A percentile compares a stretch with the other conserved stretches of the same genome.
phyloP scores from a whole-genome alignment of 2,329 filamentous ascomycete genomes.

The Pseudopyricularia cyperi region DNA sequence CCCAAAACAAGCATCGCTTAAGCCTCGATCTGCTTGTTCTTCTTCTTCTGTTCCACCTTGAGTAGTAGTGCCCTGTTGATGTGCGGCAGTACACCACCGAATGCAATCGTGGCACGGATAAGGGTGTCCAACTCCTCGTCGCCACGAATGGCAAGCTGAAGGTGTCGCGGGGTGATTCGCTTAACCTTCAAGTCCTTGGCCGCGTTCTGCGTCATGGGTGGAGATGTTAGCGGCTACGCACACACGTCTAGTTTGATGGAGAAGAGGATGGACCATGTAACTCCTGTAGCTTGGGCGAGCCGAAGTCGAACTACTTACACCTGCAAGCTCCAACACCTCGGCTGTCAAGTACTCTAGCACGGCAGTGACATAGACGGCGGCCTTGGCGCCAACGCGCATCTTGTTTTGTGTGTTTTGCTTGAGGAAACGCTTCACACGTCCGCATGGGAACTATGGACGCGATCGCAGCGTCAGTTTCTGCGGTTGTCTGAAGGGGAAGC shows the following conservation, averaged over 20 bases:
- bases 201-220: slow-evolving; percentile 47
- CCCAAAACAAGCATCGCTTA: slow-evolving; percentile 8
- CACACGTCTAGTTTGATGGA: background rate
- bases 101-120: slow-evolving; percentile 94
- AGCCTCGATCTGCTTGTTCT: slow-evolving; percentile 21
- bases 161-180: slow-evolving; percentile 97
- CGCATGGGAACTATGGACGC: slow-evolving; percentile 74
- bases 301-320: slow-evolving; percentile 19
- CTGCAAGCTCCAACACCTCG: slow-evolving; percentile 97
- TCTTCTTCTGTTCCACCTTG: slow-evolving; percentile 28
- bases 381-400: slow-evolving; percentile 98
- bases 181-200: slow-evolving; percentile 99
- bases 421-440: slow-evolving; percentile 99
- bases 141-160: slow-evolving; percentile 98
- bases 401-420: slow-evolving; percentile 99
- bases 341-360: slow-evolving; percentile 98
- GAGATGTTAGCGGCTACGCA: background rate
- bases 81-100: slow-evolving; percentile 94
- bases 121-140: slow-evolving; percentile 99
- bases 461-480: background rate
- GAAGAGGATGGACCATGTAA: background rate
- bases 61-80: slow-evolving; percentile 89
- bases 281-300: background rate
- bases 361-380: slow-evolving; percentile 91
- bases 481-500: background rate